These are phyloP conservation scores for Sporothrix inflata DNA, from an alignment of 2,329 filamentous ascomycete genomes.

Conservation along the genomic window DNA sequence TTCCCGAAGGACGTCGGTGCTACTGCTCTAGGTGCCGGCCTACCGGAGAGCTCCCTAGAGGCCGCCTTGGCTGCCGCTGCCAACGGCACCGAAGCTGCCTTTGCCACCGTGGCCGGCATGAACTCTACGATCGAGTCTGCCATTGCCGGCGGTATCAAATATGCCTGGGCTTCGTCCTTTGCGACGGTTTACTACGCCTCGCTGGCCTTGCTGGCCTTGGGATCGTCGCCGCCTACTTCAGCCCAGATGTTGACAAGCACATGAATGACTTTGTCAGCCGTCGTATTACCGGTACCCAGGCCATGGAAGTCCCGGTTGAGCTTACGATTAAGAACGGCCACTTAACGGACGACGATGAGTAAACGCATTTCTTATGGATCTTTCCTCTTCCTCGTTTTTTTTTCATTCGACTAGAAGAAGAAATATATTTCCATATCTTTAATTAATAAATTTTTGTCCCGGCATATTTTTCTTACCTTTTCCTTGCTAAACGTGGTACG, in stretches of 20 bases:
- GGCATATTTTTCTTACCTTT: too few species aligned
- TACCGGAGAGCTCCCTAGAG: slow-evolving; percentile 10
- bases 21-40: slow-evolving; percentile 21
- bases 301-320: slow-evolving; percentile 22
- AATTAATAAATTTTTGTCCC: too few species aligned
- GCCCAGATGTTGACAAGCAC: slow-evolving; percentile 22
- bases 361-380: too few species aligned
- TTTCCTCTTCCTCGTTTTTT: too few species aligned
- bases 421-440: too few species aligned
- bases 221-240: slow-evolving; percentile 26
- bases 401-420: too few species aligned
- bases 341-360: slow-evolving; percentile 6
- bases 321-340: slow-evolving; percentile 24
- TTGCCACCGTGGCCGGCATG: slow-evolving; percentile 28
- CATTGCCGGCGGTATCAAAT: slow-evolving; percentile 19
- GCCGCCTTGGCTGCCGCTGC: slow-evolving; percentile 20
- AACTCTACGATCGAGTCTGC: slow-evolving; percentile 26
- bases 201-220: slow-evolving; percentile 26
- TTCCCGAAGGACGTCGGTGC: slow-evolving; percentile 8
- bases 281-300: slow-evolving; percentile 28
- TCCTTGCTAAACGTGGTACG: too few species aligned
- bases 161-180: slow-evolving; percentile 22
- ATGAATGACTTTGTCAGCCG: slow-evolving; percentile 28
- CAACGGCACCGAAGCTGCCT: slow-evolving; percentile 19
- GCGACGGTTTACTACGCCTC: slow-evolving; percentile 25